Percentiles rank a stretch among this genome's conserved stretches.
phyloP scores from a whole-genome alignment of 441 rosid species.

The Populus hybrid region DNA sequence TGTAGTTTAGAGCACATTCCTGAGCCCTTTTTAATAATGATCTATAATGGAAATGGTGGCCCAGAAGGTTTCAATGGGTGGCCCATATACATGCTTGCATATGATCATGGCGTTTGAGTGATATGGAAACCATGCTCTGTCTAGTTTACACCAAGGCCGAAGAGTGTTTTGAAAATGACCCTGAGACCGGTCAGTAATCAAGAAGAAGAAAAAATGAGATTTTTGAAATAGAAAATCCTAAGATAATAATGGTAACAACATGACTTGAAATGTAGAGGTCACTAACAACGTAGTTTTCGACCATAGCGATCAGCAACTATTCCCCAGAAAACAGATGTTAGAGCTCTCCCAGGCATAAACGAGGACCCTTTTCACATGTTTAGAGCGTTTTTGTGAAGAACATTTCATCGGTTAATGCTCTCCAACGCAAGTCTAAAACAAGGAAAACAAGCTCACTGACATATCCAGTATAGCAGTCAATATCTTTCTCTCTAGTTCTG shows the following conservation, averaged over 20 bases:
- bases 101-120: slow-evolving; percentile 14
- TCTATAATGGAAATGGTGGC: not conserved
- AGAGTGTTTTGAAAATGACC: slow-evolving; percentile 73
- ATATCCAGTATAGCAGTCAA: slow-evolving; percentile 76
- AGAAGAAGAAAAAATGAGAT: not conserved
- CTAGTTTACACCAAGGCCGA: slow-evolving; percentile 71
- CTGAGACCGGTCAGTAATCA: slow-evolving; percentile 27
- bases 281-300: slow-evolving; percentile 91
- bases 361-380: slow-evolving; percentile 51
- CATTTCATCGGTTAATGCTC: not conserved
- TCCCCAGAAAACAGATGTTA: slow-evolving; percentile 85
- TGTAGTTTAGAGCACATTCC: too few species aligned
- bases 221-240: not conserved
- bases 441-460: slow-evolving; percentile 48
- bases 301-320: slow-evolving; percentile 79
- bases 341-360: slow-evolving; percentile 80
- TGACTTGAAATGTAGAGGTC: not conserved
- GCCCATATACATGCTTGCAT: not conserved
- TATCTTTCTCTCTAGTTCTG: slow-evolving; percentile 55
- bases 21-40: not conserved
- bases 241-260: not conserved
- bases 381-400: slow-evolving; percentile 12
- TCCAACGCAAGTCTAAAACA: not conserved
- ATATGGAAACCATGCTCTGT: not conserved
- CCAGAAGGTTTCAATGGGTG: not conserved